Evolutionary conservation across 441 rosid species (phyloP), one percentile per base, ranked within the genome.

Genomic region (Raphanus hybrid): DNA sequence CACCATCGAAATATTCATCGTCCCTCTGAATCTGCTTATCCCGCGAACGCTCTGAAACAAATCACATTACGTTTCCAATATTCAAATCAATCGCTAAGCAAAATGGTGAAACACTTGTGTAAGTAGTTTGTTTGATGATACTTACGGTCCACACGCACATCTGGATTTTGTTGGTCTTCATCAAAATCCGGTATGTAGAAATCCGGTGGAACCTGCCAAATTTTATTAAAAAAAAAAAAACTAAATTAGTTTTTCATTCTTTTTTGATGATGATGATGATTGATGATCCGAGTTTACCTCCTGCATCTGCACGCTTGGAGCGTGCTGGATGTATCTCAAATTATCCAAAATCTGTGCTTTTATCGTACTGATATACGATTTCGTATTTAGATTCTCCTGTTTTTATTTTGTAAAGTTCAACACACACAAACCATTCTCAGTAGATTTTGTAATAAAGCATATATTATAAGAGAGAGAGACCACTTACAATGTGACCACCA

Each of bases 231-330:
- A 0, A 60, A 0, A 50, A 57, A 20, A 52, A 57, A 32, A 27
- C 6, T 9, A 9, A 43, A 72, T 59, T 64, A 67, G 15, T 10
- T 43, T 43, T 43, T 35, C 6, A 35, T 45, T 45, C 52, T 45
- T 45, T 11, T 45, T 48, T 48, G 20, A 10, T 23, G 34, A 57
- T 26, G 63, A 58, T 11, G 34, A 29, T 29, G 34, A 29, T 29
- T 4, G 32, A 29, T 29, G 37, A 50, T 34, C 26, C 41, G 2
- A 23, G 63, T 54, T 88, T 78, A 92, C 99, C 97, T 96, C 99
- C 64, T 96, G 99, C 97, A 96, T 85, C 79, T 96, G 97, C 63
- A 92, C 97, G 67, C 97, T 84, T 0, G 99, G 99, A 66, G 99
- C 98, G 70, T 96, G 99, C 70, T 93, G 99, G 71, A 96, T 93